Evolutionary conservation across 1,284 basidiomycete genomes (phyloP).

Genomic region (Ceratobasidium sp.): DNA sequence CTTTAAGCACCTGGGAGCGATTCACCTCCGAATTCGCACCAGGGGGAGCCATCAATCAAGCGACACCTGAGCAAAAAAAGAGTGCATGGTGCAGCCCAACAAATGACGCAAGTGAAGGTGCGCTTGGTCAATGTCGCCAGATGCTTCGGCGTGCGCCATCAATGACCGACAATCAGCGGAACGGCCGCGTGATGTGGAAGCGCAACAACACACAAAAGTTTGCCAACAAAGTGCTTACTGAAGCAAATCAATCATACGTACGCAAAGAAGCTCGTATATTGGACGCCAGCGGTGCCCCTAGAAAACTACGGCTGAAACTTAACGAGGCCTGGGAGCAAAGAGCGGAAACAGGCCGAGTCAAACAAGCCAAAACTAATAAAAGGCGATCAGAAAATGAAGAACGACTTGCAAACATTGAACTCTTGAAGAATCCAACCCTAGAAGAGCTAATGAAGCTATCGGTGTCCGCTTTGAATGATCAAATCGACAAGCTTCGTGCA

Average conservation of each 20-base stretch:
- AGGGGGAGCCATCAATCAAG: constrained; percentile 1
- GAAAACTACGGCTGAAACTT: not conserved
- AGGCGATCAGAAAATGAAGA: not conserved
- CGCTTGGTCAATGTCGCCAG: constrained; percentile 32
- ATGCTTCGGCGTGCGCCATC: constrained; percentile 12
- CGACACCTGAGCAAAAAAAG: not conserved
- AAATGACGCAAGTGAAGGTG: constrained; percentile 37
- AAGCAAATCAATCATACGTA: constrained; percentile 2
- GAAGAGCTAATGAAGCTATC: constrained; percentile 12
- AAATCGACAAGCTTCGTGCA: constrained; percentile 35
- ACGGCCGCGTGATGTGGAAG: constrained; percentile 28
- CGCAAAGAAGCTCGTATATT: constrained; percentile 5
- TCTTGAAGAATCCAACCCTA: not conserved
- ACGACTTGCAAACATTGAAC: not conserved
- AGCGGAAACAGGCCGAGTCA: constrained; percentile 8
- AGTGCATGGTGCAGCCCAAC: constrained; percentile 18
- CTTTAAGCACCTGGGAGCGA: constrained; percentile 23
- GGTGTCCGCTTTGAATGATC: not conserved
- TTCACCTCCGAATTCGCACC: constrained; percentile 39
- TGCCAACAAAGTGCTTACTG: not conserved
- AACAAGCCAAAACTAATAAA: not conserved
- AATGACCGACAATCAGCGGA: constrained; percentile 25
- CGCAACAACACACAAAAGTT: constrained; percentile 23
- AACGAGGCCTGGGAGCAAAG: constrained; percentile 2
- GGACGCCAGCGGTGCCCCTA: constrained; percentile 18